Percentiles rank a stretch among this genome's conserved stretches.
These are phyloP conservation scores for Flueggea neowawraea DNA, from an alignment of 441 rosid genomes.

Conservation along the genomic window DNA sequence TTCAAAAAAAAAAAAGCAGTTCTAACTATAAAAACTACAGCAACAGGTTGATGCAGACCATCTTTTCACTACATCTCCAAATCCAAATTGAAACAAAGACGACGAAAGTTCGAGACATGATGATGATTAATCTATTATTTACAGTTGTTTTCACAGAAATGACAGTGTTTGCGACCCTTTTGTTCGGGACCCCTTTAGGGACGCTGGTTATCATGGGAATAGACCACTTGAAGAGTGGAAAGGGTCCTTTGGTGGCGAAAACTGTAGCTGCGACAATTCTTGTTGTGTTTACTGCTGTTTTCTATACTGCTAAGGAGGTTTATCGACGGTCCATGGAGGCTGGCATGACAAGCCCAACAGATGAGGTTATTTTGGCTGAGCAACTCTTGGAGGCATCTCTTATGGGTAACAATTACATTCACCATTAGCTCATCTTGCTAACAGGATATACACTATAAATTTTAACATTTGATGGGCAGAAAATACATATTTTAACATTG, in stretches of 20 bases:
- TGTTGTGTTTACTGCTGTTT: conserved; percentile 32
- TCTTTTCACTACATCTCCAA: background rate
- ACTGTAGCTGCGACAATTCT: conserved; percentile 35
- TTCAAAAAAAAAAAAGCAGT: background rate
- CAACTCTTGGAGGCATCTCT: too few relatives aligned
- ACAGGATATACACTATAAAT: too few relatives aligned
- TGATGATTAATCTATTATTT: conserved; percentile 45
- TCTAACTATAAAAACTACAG: conserved; percentile 6
- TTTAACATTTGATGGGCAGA: too few relatives aligned
- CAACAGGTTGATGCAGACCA: background rate
- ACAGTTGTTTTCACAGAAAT: conserved; percentile 31
- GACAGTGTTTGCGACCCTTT: too few relatives aligned
- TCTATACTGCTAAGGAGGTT: conserved; percentile 19
- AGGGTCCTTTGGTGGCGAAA: conserved; percentile 34
- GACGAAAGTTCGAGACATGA: conserved; percentile 25
- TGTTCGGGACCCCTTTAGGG: too few relatives aligned
- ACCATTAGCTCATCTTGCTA: too few relatives aligned
- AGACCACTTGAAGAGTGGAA: conserved; percentile 40
- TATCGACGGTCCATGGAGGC: conserved; percentile 21
- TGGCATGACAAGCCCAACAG: conserved; percentile 33
- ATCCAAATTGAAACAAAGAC: background rate
- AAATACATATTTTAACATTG: too few relatives aligned
- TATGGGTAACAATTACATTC: too few relatives aligned
- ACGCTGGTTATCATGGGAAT: conserved; percentile 32
- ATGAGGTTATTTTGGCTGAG: conserved; percentile 39